These are phyloP conservation scores for Petunia axillaris DNA, from an alignment of 257 asterid genomes.

Conservation along the genomic window DNA sequence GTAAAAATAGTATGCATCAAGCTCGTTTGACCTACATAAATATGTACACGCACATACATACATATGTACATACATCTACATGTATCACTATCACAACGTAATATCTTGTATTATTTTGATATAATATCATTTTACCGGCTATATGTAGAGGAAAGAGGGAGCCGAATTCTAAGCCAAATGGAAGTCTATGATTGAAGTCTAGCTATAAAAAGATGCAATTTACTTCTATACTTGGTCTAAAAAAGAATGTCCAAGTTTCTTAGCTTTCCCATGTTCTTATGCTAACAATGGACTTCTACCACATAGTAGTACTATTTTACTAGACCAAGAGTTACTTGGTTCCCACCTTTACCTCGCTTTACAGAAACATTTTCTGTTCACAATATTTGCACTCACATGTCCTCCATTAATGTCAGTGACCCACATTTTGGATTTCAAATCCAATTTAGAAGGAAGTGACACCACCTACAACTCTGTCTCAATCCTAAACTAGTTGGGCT, in stretches of 20 bases:
- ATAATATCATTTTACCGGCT: background rate
- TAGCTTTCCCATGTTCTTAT: background rate
- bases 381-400: background rate
- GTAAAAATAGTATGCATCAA: background rate
- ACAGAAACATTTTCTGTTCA: background rate
- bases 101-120: conserved; percentile 6
- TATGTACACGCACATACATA: background rate
- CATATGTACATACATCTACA: background rate
- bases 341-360: conserved; percentile 3
- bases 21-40: conserved; percentile 19
- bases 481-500: background rate
- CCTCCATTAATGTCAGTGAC: background rate
- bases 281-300: conserved; percentile 12
- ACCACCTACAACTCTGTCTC: background rate
- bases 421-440: conserved; percentile 11
- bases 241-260: background rate
- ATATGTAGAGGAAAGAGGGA: background rate
- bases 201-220: background rate
- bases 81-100: conserved; percentile 2
- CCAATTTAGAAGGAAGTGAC: background rate
- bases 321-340: conserved; percentile 5
- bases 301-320: background rate
- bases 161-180: conserved; percentile 4
- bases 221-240: background rate
- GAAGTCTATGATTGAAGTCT: background rate